These are phyloP conservation scores for Fusarium sp. DNA, from an alignment of 2,329 filamentous ascomycete genomes.

Conservation along the genomic window DNA sequence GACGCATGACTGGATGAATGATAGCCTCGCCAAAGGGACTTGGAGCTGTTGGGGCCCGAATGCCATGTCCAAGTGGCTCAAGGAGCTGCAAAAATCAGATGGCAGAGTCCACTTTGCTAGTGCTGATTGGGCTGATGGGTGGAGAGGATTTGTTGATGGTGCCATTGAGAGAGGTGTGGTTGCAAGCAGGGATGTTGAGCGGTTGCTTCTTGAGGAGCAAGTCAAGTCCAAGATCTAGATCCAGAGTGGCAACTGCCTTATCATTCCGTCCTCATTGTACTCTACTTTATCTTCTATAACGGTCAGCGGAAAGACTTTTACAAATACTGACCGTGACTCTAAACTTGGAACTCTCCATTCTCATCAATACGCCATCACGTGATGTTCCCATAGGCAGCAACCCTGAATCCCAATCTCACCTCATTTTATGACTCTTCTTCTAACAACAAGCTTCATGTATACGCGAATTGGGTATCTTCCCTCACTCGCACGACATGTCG, in stretches of 20 bases:
- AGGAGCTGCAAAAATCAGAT: constrained; percentile 25
- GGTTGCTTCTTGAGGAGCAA: not conserved
- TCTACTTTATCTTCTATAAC: not conserved
- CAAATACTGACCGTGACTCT: too few relatives aligned
- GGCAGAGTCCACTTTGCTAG: constrained; percentile 35
- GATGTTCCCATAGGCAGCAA: not conserved
- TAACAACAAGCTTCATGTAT: not conserved
- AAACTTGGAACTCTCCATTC: too few relatives aligned
- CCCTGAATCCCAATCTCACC: not conserved
- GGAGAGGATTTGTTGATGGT: constrained; percentile 41
- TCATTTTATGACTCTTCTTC: not conserved
- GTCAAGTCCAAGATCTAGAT: not conserved
- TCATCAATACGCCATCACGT: not conserved
- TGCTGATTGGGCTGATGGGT: constrained; percentile 38
- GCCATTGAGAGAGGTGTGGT: constrained; percentile 33
- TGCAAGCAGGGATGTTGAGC: not conserved
- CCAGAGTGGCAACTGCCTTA: rapidly evolving
- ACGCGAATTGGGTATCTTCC: not conserved
- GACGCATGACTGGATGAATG: constrained; percentile 37
- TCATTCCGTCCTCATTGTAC: not conserved
- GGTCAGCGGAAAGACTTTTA: not conserved
- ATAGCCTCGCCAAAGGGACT: constrained; percentile 16
- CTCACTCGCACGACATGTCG: not conserved
- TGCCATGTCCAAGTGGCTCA: constrained; percentile 9
- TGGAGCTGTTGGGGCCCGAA: constrained; percentile 37